A percentile compares a stretch with the other conserved stretches of the same genome.
These are phyloP conservation scores for Cladobotryum mycophilum DNA, from an alignment of 2,329 filamentous ascomycete species.

Conservation along the genomic window DNA sequence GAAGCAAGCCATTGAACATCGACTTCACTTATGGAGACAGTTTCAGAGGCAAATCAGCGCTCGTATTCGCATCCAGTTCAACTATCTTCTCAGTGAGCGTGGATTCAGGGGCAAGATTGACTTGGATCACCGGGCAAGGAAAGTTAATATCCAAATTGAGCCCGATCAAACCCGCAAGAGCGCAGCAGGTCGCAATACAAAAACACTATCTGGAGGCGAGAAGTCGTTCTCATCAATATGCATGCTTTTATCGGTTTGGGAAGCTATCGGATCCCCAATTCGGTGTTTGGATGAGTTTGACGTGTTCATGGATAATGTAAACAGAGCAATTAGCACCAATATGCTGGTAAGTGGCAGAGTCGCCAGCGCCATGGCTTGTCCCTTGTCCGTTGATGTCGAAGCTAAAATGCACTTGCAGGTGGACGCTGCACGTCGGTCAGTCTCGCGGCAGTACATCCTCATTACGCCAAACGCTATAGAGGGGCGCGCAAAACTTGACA, in stretches of 20 bases:
- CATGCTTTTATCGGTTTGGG: slow-evolving; percentile 87
- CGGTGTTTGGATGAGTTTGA: slow-evolving; percentile 97
- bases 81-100: slow-evolving; percentile 80
- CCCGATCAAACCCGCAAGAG: slow-evolving; percentile 63
- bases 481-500: slow-evolving; percentile 48
- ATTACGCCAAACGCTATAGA: slow-evolving; percentile 89
- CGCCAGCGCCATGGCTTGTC: no score
- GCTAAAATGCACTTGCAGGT: slow-evolving; percentile 49
- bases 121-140: slow-evolving; percentile 68
- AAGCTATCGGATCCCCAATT: slow-evolving; percentile 94
- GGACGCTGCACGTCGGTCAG: slow-evolving; percentile 72
- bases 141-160: slow-evolving; percentile 71
- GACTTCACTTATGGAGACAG: slow-evolving; percentile 67
- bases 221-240: slow-evolving; percentile 98
- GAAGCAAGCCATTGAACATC: slow-evolving; percentile 57
- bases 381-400: not conserved
- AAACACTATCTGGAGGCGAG: slow-evolving; percentile 90
- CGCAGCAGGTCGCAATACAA: slow-evolving; percentile 71
- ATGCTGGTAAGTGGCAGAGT: slow-evolving; percentile 63
- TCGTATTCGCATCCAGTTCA: slow-evolving; percentile 80
- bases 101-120: slow-evolving; percentile 78
- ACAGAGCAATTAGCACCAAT: slow-evolving; percentile 84
- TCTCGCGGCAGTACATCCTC: slow-evolving; percentile 91
- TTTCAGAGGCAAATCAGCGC: slow-evolving; percentile 83
- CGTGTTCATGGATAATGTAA: slow-evolving; percentile 98